Percentiles rank a stretch among this genome's conserved stretches.
These are phyloP conservation scores for Cucurbita argyrosperma DNA, from an alignment of 306 rosid genomes.

Conservation along the genomic window DNA sequence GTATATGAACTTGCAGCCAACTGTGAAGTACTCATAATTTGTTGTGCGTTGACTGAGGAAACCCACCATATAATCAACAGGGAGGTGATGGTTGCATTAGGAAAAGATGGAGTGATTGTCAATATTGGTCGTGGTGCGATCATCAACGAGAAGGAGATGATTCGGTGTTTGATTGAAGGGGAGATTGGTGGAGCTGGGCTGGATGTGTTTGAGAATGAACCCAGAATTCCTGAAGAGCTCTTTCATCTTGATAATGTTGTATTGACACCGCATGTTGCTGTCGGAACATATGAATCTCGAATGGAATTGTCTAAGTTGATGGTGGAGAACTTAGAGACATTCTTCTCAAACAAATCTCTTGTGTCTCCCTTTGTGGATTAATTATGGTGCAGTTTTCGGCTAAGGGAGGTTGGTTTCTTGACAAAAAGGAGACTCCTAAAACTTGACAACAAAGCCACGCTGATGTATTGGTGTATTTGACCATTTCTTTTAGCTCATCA, in stretches of 20 bases:
- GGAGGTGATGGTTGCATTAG: conserved; percentile 30
- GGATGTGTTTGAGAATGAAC: conserved; percentile 58
- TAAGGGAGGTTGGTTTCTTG: not conserved
- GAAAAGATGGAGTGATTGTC: conserved; percentile 28
- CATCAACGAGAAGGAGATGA: conserved; percentile 26
- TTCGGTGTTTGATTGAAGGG: conserved; percentile 10
- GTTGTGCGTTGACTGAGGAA: conserved; percentile 30
- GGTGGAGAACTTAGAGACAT: conserved; percentile 17
- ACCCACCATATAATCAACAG: conserved; percentile 26
- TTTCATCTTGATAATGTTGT: conserved; percentile 35
- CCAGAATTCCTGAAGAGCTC: conserved; percentile 22
- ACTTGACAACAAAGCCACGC: not conserved
- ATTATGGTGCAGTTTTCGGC: conserved; percentile 10
- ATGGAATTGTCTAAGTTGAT: conserved; percentile 2
- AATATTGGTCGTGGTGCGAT: conserved; percentile 37
- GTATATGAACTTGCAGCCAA: conserved; percentile 27
- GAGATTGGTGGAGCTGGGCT: conserved; percentile 33
- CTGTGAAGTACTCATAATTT: conserved; percentile 22
- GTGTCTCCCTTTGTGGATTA: not conserved
- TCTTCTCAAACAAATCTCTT: conserved; percentile 17
- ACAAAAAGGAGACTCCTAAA: not conserved
- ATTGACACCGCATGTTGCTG: conserved; percentile 13
- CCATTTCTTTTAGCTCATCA: not conserved
- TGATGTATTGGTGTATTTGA: not conserved
- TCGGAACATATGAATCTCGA: not conserved